These are phyloP conservation scores for Neurospora terricola DNA, from an alignment of 495 filamentous ascomycete species.

Conservation along the genomic window DNA sequence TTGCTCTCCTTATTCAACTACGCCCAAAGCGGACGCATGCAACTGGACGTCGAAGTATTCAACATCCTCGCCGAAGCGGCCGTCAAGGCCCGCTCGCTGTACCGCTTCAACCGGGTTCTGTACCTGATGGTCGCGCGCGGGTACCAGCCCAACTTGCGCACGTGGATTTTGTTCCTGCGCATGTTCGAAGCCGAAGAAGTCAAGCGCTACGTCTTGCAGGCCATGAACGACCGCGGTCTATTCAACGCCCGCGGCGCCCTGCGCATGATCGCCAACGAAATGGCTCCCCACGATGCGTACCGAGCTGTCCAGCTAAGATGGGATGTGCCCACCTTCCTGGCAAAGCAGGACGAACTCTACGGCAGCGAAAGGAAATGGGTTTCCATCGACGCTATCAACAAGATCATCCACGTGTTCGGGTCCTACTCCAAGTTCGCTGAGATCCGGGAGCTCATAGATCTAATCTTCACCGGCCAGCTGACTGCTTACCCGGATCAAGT, in stretches of 20 bases:
- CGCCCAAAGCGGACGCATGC: constrained; percentile 10
- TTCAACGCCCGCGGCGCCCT: constrained; percentile 11
- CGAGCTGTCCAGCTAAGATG: constrained; percentile 13
- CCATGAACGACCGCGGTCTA: constrained; percentile 21
- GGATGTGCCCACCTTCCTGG: constrained; percentile 15
- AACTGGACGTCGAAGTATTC: constrained; percentile 23
- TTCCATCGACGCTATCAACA: constrained; percentile 18
- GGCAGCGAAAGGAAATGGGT: constrained; percentile 25
- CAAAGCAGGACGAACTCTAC: constrained; percentile 23
- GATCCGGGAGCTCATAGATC: constrained; percentile 9
- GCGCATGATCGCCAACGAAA: constrained; percentile 18
- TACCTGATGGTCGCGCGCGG: constrained; percentile 22
- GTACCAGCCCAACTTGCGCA: constrained; percentile 17
- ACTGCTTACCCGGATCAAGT: constrained; percentile 8
- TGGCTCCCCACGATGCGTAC: constrained; percentile 26
- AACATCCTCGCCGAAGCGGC: constrained; percentile 23
- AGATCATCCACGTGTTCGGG: constrained; percentile 22
- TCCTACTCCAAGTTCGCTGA: constrained; percentile 15
- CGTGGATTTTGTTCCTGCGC: constrained; percentile 32
- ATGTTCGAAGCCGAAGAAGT: constrained; percentile 28
- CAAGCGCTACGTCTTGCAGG: constrained; percentile 23
- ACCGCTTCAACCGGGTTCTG: constrained; percentile 21
- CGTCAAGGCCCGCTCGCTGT: constrained; percentile 21
- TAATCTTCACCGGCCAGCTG: constrained; percentile 8
- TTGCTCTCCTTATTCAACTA: constrained; percentile 14